Conservation (phyloP, 306 rosid genomes). For the Hylodesmum podocarpum region DNA sequence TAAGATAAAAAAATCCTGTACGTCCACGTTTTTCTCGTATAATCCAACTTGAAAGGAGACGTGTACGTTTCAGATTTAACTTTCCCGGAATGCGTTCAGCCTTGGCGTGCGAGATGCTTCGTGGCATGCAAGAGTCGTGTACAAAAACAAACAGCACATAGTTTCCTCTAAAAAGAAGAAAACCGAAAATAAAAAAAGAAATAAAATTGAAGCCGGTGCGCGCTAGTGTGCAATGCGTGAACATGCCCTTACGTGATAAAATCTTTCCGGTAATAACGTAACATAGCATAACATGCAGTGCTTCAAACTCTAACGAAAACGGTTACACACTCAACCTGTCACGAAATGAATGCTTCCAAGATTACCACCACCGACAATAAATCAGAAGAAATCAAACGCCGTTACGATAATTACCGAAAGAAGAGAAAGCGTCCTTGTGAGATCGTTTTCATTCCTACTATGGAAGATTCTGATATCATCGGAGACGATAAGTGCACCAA, state of each 20-base stretch:
- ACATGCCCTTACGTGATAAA: neutral
- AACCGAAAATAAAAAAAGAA: neutral
- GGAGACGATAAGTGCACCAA: neutral
- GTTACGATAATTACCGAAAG: neutral
- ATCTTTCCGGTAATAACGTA: neutral
- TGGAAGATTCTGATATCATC: neutral
- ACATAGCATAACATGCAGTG: neutral
- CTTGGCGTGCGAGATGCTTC: neutral
- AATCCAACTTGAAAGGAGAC: neutral
- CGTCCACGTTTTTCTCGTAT: constrained; percentile 24
- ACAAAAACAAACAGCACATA: neutral
- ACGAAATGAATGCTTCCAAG: neutral
- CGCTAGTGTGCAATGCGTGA: neutral
- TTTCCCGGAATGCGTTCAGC: neutral
- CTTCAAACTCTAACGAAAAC: neutral
- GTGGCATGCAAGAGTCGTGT: neutral
- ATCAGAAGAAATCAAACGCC: constrained; percentile 3
- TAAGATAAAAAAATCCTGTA: neutral
- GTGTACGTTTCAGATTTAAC: constrained; percentile 25
- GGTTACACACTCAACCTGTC: neutral
- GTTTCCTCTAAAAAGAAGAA: neutral
- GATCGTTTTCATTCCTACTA: neutral
- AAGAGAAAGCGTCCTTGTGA: constrained; percentile 32
- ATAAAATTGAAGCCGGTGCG: neutral
- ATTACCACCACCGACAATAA: neutral